Conservation (phyloP, 345 rosid species). For the Murraya koenigii region DNA sequence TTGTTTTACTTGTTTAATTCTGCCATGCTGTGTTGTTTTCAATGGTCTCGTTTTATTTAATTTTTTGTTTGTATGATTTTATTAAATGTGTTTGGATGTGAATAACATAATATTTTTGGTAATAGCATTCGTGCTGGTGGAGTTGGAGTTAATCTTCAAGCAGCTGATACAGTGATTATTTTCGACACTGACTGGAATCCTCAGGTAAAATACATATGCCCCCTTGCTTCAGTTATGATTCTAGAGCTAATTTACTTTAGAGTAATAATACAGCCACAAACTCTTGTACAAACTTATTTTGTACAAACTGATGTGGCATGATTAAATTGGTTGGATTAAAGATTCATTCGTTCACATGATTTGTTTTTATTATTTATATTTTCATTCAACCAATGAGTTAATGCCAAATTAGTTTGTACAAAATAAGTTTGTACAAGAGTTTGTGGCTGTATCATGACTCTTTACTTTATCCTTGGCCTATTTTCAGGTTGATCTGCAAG, state of each 20-base stretch:
- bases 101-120: constrained; percentile 25
- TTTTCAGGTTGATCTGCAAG: constrained; percentile 92
- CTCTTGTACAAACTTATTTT: too few relatives aligned
- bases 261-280: too few relatives aligned
- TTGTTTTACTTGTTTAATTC: not conserved
- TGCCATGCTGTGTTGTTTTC: not conserved
- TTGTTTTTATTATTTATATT: too few relatives aligned
- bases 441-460: too few relatives aligned
- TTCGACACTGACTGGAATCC: constrained; percentile 99
- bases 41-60: not conserved
- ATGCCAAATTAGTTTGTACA: too few relatives aligned
- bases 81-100: constrained; percentile 2
- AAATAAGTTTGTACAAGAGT: too few relatives aligned
- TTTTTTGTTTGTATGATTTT: not conserved
- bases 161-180: constrained; percentile 92
- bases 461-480: not conserved
- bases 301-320: too few relatives aligned
- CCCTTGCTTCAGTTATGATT: constrained; percentile 4
- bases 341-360: too few relatives aligned
- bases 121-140: constrained; percentile 95
- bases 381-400: too few relatives aligned
- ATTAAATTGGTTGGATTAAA: too few relatives aligned
- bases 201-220: constrained; percentile 48
- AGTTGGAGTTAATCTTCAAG: constrained; percentile 96
- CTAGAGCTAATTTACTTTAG: constrained; percentile 12